Evolutionary conservation across 148 eudicot genomes (phyloP), one percentile per base, ranked within the genome.

Genomic region (Fagopyrum esculentum): DNA sequence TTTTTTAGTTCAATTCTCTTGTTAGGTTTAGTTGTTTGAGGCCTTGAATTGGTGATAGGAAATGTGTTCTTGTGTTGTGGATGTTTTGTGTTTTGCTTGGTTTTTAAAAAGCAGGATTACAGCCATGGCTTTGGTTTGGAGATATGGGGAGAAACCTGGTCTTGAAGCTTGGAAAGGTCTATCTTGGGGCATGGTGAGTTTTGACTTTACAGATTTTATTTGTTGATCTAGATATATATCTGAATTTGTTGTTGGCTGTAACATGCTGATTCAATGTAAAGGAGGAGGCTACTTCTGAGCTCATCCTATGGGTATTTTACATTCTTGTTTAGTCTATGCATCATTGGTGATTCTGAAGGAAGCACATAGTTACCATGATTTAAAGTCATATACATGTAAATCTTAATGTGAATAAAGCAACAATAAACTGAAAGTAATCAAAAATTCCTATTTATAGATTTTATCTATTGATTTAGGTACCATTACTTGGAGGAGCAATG

Each of bases 51-150:
- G 52, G 52, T 49, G 19, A n/a, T 26, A 17, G 61, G 61, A 17
- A 17, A n/a, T 56, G 61, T 17, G 29, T 56, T 56, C 17, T 56
- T 56, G 30, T 56, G 13, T 6, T 60, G 68, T 26, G 15, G 26
- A 1, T 49, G 10, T 55, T 71, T 46, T 22, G 30, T 9, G 0
- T 7, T 17, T 74, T 55, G 75, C 57, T 59, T 60, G 66, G 35
- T 2, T 63, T 22, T 40, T 48, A 11, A 49, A 81, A 35, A 35
- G 40, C 40, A 92, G 98, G 98, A 73, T 88, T 40, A 83, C 84
- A 76, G 98, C 96, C 77, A 90, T 93, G 98, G 91, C 81, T 6
- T 83, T 93, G 86, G 98, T 90, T 59, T 93, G 98, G 98, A 88
- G 86, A 61, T 93, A 90, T 78, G 98, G 91, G 59, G 88, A 90